phyloP scores from a whole-genome alignment of 2,329 filamentous ascomycete species.

The Fusarium dlaminii region DNA sequence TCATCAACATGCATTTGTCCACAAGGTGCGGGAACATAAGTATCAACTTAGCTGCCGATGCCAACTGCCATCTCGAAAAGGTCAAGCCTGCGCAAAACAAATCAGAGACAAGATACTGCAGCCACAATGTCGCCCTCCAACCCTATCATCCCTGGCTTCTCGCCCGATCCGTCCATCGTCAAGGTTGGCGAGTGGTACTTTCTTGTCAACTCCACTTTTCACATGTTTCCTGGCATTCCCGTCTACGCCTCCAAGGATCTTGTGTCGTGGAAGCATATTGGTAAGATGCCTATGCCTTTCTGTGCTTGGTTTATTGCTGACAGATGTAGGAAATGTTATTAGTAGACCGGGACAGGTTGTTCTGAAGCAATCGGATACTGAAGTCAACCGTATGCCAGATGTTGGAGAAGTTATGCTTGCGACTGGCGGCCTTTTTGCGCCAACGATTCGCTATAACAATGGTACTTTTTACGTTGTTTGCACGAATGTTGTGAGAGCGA shows the following conservation, averaged over 20 bases:
- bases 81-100: not conserved
- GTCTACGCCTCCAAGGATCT: conserved; percentile 5
- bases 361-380: not conserved
- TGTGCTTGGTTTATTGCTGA: not conserved
- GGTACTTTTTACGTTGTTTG: conserved; percentile 10
- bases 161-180: conserved; percentile 14
- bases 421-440: not conserved
- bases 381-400: conserved; percentile 2
- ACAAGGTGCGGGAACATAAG: not conserved
- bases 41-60: not conserved
- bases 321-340: not conserved
- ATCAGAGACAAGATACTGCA: not conserved
- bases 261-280: conserved; percentile 9
- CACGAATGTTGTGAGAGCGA: conserved; percentile 1
- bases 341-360: not conserved
- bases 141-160: conserved; percentile 19
- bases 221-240: conserved; percentile 17
- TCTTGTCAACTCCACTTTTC: conserved; percentile 19
- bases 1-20: not conserved
- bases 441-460: conserved; percentile 1
- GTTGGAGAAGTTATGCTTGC: conserved; percentile 2
- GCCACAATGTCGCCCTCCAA: conserved; percentile 8
- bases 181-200: conserved; percentile 19
- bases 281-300: fast-evolving
- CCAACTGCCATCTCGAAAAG: not conserved